Conservation (phyloP, 306 rosid species). For the Malus fusca region DNA sequence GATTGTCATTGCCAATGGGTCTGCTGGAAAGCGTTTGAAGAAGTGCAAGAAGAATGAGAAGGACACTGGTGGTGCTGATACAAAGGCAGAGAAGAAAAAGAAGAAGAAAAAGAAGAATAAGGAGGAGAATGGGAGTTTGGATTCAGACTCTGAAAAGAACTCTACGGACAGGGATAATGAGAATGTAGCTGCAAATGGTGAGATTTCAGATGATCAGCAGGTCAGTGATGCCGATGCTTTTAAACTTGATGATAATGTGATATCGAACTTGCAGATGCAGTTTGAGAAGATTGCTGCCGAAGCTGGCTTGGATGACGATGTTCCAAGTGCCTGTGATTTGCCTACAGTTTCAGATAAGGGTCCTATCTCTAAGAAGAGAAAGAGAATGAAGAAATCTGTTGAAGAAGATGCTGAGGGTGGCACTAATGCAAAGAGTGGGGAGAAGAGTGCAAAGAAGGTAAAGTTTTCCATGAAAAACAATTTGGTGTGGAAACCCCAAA, state of each 20-base stretch:
- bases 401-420: constrained; percentile 37
- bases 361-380: constrained; percentile 67
- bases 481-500: constrained; percentile 92
- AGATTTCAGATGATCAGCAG: constrained; percentile 18
- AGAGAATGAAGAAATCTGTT: constrained; percentile 52
- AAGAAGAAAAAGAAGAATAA: constrained; percentile 25
- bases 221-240: constrained; percentile 13
- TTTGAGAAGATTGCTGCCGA: constrained; percentile 86
- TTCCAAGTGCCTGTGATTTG: constrained; percentile 31
- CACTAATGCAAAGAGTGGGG: constrained; percentile 45
- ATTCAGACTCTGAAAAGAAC: constrained; percentile 4
- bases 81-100: constrained; percentile 22
- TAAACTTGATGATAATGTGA: constrained; percentile 42
- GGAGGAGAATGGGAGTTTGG: constrained; percentile 24
- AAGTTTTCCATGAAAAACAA: constrained; percentile 86
- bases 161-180: constrained; percentile 13
- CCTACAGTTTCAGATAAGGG: constrained; percentile 19
- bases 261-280: constrained; percentile 76
- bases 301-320: constrained; percentile 48
- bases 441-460: constrained; percentile 73
- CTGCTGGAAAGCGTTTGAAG: constrained; percentile 29
- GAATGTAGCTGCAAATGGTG: constrained; percentile 30
- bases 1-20: constrained; percentile 8
- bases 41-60: constrained; percentile 39
- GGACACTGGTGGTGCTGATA: constrained; percentile 1